A percentile compares a stretch with the other conserved stretches of the same genome.
phyloP scores from a whole-genome alignment of 192 early-diverging fungal species.

The Coemansia sp. region DNA sequence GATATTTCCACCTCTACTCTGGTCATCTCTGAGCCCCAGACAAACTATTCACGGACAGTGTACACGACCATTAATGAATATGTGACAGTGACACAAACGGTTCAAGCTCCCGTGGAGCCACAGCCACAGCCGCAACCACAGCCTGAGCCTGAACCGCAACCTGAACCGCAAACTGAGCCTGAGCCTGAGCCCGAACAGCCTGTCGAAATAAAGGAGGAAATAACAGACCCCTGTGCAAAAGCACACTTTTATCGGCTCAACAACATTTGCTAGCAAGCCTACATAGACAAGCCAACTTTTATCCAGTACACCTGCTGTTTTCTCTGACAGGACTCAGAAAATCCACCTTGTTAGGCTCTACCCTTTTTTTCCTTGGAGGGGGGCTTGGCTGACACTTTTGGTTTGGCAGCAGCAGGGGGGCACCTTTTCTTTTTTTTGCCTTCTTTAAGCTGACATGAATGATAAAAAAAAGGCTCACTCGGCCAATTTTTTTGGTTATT shows the following conservation, averaged over 20 bases:
- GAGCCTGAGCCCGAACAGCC: background rate
- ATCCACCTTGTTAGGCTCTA: too few species aligned
- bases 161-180: background rate
- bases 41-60: background rate
- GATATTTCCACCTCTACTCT: background rate
- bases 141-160: background rate
- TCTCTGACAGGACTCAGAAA: too few species aligned
- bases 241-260: background rate
- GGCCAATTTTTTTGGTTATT: too few species aligned
- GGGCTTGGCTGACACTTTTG: too few species aligned
- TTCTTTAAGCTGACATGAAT: too few species aligned
- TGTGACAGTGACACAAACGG: background rate
- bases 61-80: background rate
- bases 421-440: too few species aligned
- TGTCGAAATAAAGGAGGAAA: background rate
- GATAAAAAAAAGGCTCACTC: too few species aligned
- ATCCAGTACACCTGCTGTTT: background rate
- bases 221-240: slow-evolving; percentile 1
- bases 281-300: background rate
- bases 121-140: background rate
- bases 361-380: too few species aligned
- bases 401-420: too few species aligned
- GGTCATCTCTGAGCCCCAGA: background rate
- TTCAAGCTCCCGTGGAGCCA: background rate
- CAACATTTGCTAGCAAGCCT: background rate